Base-by-base conservation (phyloP, 495 filamentous ascomycete species). In the Penicillium pulvis region DNA sequence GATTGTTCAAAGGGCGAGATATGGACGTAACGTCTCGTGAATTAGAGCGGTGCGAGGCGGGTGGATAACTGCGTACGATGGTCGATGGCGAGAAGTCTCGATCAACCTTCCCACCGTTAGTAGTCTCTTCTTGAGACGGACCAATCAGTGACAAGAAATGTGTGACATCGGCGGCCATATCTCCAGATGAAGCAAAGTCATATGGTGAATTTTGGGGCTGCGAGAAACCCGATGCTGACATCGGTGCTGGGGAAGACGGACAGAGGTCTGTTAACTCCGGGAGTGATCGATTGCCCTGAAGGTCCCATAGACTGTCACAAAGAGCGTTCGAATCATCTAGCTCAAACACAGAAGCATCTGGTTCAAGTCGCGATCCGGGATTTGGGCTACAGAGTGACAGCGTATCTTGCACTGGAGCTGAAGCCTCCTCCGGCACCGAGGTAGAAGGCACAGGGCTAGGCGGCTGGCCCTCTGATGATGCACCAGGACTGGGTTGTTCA, bases 1-100 rank as follows among this genome's bases (percentile, higher is more conserved):
- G 73, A 49, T 80, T 79, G 36, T 81, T 77, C 55, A 78, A 42
- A 2, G 72, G 60, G 23, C 69, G 72, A 4, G 74, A 66, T 19
- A 78, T 76, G 2, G 75, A 71, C 39, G 66, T 66, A 26, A 72
- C 58, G 50, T 72, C 64, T 11, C 66, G 74, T 8, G 61, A 53
- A 11, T 60, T 50, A 17, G 63, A 49, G 28, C 56, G 64, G 19
- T 64, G 56, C 1, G 57, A 53, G 0, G 64, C 24, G 4, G 75
- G 72, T 16, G 69, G 74, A 53, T 76, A 76, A 20, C 70, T 73
- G 23, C 75, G 75, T 12, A 78, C 71, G 52, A 78, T 74, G 8
- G 59, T 41, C 6, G 75, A 72, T 6, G 75, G 75, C 8, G 73
- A 72, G 53, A 78, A 78, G 41, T 68, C 67, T 26, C 57, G 62